Percentiles rank a stretch among this genome's conserved stretches.
Conservation (phyloP, 306 rosid species). For the Citrullus mucosospermus region DNA sequence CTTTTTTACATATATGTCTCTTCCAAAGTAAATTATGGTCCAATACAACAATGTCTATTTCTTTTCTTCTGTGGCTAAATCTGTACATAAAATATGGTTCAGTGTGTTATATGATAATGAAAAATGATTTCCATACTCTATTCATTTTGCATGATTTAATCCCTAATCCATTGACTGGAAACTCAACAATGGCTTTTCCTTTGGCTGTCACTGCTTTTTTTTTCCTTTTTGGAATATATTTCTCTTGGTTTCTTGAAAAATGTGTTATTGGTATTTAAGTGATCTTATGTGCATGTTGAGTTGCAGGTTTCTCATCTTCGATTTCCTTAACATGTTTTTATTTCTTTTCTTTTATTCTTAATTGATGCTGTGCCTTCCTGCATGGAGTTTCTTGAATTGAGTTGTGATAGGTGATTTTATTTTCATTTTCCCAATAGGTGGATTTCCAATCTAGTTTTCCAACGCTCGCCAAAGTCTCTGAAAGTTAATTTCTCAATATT, state of each 20-base stretch:
- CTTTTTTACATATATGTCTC: neutral
- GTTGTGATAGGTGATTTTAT: neutral
- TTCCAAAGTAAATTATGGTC: neutral
- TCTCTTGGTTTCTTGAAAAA: too few relatives aligned
- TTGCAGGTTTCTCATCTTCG: neutral
- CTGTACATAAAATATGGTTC: neutral
- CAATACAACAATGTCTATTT: neutral
- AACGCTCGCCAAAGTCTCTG: neutral
- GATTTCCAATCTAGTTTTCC: neutral
- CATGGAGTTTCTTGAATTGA: neutral
- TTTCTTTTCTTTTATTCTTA: neutral
- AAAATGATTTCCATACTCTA: neutral
- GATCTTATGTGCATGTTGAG: neutral
- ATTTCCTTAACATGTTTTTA: neutral
- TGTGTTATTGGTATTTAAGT: neutral
- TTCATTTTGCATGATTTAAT: neutral
- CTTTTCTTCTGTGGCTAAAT: neutral
- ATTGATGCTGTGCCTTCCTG: neutral
- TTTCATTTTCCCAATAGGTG: neutral
- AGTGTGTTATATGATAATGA: neutral
- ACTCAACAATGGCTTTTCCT: neutral
- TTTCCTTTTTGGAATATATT: too few relatives aligned
- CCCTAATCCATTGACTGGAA: neutral
- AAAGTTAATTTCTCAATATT: neutral
- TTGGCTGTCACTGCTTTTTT: too few relatives aligned